A percentile compares a stretch with the other conserved stretches of the same genome.
Conservation (phyloP, 495 filamentous ascomycete species). For the Penicillium turbatum region DNA sequence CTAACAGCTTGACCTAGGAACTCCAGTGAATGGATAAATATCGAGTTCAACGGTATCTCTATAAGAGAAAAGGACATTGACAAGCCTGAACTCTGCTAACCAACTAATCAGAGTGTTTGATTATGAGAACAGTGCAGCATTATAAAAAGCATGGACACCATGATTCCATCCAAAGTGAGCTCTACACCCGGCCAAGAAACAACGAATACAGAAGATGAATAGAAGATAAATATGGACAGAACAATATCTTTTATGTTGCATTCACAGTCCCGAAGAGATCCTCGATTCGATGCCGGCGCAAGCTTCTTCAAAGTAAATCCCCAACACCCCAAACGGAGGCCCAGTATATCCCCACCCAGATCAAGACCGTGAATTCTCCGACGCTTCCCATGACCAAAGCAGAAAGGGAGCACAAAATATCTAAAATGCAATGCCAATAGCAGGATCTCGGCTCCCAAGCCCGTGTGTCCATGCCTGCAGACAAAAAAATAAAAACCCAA, state of each 20-base stretch:
- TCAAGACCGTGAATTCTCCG: conserved; percentile 47
- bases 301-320: conserved; percentile 45
- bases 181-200: no score
- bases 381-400: conserved; percentile 43
- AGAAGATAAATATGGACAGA: conserved; percentile 34
- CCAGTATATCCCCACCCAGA: conserved; percentile 45
- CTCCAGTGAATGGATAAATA: background rate
- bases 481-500: conserved; percentile 4
- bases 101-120: no score
- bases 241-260: conserved; percentile 36
- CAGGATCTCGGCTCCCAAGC: conserved; percentile 8
- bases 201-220: conserved; percentile 2
- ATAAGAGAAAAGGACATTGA: background rate
- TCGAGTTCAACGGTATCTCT: background rate
- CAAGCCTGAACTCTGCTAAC: no score
- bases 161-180: no score
- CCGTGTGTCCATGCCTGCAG: conserved; percentile 8
- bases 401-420: conserved; percentile 41
- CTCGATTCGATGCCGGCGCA: conserved; percentile 25
- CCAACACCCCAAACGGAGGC: conserved; percentile 46
- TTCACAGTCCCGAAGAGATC: conserved; percentile 27
- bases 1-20: background rate
- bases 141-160: no score
- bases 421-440: conserved; percentile 43
- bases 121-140: no score